Conservation (phyloP, 148 eudicot species). For the Tetragonia tetragonoides region DNA sequence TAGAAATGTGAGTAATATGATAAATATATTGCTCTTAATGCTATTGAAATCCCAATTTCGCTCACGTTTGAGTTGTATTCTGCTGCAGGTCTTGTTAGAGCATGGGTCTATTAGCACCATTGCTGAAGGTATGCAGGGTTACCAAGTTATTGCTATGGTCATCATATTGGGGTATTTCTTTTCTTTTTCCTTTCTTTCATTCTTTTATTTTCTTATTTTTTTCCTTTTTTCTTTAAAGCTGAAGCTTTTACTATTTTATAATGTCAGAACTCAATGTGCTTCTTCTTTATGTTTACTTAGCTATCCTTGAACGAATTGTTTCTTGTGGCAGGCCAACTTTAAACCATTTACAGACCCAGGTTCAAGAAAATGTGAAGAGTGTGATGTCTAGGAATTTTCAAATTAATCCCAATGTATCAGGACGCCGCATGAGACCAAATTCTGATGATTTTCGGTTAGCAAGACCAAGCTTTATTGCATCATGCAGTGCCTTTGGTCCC, state of each 20-base stretch:
- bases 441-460: slow-evolving; percentile 22
- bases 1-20: not conserved
- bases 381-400: slow-evolving; percentile 70
- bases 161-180: slow-evolving; percentile 65
- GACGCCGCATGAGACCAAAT: slow-evolving; percentile 27
- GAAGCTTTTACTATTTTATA: not conserved
- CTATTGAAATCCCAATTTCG: not conserved
- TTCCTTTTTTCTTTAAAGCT: too few species aligned
- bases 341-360: slow-evolving; percentile 48
- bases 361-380: slow-evolving; percentile 72
- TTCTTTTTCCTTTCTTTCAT: too few species aligned
- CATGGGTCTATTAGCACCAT: slow-evolving; percentile 50
- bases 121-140: slow-evolving; percentile 72
- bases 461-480: slow-evolving; percentile 67
- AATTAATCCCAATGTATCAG: slow-evolving; percentile 37
- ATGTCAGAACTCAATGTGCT: not conserved
- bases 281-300: not conserved
- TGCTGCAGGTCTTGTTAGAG: slow-evolving; percentile 65
- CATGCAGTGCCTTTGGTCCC: slow-evolving; percentile 86
- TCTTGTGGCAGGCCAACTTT: slow-evolving; percentile 66
- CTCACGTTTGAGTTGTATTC: not conserved
- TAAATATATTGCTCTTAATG: not conserved
- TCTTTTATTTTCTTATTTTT: too few species aligned
- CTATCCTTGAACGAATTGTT: not conserved
- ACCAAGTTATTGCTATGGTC: slow-evolving; percentile 91